Conservation (phyloP, 805 yeast species). For the Maudiozyma barnettii region DNA sequence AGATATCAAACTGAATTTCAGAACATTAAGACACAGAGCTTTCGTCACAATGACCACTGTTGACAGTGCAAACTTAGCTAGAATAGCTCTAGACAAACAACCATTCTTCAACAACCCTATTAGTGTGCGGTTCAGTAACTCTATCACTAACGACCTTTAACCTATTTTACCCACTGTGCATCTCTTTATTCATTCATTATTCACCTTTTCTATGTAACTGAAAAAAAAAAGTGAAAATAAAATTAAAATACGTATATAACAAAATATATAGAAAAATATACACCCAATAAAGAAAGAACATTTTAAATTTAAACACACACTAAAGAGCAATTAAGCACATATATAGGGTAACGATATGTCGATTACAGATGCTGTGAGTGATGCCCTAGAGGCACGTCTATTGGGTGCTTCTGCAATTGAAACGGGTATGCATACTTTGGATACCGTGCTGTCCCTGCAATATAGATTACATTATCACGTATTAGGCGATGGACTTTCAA, state of each 20-base stretch:
- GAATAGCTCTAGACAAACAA: slow-evolving; percentile 38
- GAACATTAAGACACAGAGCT: slow-evolving; percentile 55
- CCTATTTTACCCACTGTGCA: neutral
- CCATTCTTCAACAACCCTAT: slow-evolving; percentile 45
- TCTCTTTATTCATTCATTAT: neutral
- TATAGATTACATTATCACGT: slow-evolving; percentile 23
- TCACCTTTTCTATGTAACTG: too few relatives aligned
- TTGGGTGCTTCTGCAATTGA: slow-evolving; percentile 20
- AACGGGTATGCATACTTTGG: slow-evolving; percentile 14
- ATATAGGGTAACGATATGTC: neutral
- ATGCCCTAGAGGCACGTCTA: slow-evolving; percentile 17
- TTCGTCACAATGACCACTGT: slow-evolving; percentile 44
- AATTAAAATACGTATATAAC: too few relatives aligned
- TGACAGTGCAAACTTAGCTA: slow-evolving; percentile 44
- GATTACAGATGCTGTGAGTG: slow-evolving; percentile 7
- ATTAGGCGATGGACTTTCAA: slow-evolving; percentile 10
- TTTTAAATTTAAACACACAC: neutral
- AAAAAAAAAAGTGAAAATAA: too few relatives aligned
- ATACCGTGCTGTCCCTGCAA: slow-evolving; percentile 20
- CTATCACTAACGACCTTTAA: neutral
- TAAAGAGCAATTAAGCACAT: neutral
- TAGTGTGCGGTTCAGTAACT: slow-evolving; percentile 35
- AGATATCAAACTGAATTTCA: slow-evolving; percentile 37
- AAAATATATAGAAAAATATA: neutral
- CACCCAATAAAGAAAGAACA: neutral